Conservation (phyloP, 225 moss, liverwort and hornwort genomes). For the Ulota crispa region DNA sequence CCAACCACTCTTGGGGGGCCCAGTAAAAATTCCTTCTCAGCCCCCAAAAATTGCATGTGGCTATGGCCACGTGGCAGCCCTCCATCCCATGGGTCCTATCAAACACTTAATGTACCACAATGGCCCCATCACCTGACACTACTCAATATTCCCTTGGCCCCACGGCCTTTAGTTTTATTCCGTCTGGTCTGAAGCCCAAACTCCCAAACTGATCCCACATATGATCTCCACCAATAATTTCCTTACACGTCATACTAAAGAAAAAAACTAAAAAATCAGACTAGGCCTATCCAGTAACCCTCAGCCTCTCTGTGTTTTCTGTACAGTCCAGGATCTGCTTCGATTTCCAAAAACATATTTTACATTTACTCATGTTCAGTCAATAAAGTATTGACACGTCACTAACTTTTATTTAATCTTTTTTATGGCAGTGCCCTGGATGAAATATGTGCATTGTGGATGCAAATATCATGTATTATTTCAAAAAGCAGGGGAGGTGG, state of each 20-base stretch:
- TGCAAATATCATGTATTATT: no score
- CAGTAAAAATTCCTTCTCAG: not conserved
- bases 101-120: not conserved
- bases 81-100: not conserved
- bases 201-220: conserved; percentile 25
- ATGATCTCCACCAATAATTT: not conserved
- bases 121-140: not conserved
- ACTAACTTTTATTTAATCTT: no score
- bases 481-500: no score
- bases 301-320: not conserved
- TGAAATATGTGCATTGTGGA: no score
- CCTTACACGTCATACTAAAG: not conserved
- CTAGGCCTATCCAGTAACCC: not conserved
- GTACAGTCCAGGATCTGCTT: no score
- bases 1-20: not conserved
- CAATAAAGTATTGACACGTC: no score
- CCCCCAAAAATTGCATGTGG: not conserved
- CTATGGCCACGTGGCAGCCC: not conserved
- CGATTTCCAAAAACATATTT: no score
- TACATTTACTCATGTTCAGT: no score
- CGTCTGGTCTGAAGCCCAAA: conserved; percentile 31
- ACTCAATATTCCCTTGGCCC: not conserved
- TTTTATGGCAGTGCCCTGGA: no score
- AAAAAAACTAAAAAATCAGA: not conserved
- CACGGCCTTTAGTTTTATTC: not conserved